A percentile compares a stretch with the other conserved stretches of the same genome.
phyloP scores from a whole-genome alignment of 106 monocot genomes.

The Dendrobium nobile region DNA sequence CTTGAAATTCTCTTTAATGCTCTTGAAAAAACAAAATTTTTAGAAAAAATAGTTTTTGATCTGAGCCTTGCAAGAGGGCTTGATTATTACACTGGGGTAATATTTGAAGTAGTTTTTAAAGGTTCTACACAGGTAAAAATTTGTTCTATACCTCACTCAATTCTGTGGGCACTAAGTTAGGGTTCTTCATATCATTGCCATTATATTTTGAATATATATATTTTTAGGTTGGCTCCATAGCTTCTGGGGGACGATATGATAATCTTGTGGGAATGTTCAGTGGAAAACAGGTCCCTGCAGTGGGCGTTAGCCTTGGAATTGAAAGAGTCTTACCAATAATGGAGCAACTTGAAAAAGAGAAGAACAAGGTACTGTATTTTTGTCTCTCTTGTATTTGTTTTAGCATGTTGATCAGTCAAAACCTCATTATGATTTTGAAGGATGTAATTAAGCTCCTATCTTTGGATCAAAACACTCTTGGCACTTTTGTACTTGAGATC shows the following conservation, averaged over 20 bases:
- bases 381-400: background rate
- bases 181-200: background rate
- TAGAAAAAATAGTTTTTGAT: constrained; percentile 83
- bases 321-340: constrained; percentile 92
- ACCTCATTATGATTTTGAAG: background rate
- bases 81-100: constrained; percentile 97
- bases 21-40: constrained; percentile 57
- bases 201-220: background rate
- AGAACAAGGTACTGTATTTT: constrained; percentile 45
- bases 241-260: constrained; percentile 95
- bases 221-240: constrained; percentile 92
- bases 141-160: background rate
- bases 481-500: no score
- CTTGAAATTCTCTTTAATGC: constrained; percentile 77
- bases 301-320: constrained; percentile 95
- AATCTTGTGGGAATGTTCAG: constrained; percentile 99
- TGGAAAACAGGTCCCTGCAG: constrained; percentile 91
- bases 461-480: background rate
- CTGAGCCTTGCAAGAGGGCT: constrained; percentile 98
- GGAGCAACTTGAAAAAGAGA: constrained; percentile 60
- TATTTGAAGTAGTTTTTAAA: constrained; percentile 91
- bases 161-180: background rate
- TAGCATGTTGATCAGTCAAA: background rate
- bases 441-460: background rate
- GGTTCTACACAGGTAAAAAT: constrained; percentile 77